Conservation (phyloP, 2,329 filamentous ascomycete species). For the Ustulina deusta region DNA sequence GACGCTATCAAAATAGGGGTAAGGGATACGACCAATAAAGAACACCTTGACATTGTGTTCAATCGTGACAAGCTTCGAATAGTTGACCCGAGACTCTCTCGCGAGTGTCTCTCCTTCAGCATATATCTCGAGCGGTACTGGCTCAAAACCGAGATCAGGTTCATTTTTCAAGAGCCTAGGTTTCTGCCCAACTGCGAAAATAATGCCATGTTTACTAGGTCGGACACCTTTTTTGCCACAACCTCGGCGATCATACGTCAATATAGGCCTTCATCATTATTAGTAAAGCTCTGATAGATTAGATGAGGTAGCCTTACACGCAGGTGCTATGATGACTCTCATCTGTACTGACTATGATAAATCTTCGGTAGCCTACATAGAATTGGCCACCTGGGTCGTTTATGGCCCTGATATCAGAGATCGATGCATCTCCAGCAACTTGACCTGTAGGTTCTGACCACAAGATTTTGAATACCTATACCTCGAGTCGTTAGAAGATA, state of each 20-base stretch:
- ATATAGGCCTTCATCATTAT: conserved; percentile 60
- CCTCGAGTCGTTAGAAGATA: conserved; percentile 21
- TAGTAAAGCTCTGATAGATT: conserved; percentile 14
- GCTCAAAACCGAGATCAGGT: conserved; percentile 60
- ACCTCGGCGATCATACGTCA: conserved; percentile 65
- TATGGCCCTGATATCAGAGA: conserved; percentile 51
- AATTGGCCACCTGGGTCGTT: conserved; percentile 56
- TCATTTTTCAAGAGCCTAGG: conserved; percentile 56
- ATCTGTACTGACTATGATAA: conserved; percentile 65
- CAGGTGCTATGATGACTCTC: conserved; percentile 67
- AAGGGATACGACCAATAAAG: conserved; percentile 64
- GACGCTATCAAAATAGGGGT: conserved; percentile 57
- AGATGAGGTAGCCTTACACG: conserved; percentile 59
- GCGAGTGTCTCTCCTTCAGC: conserved; percentile 60
- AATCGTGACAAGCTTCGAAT: conserved; percentile 66
- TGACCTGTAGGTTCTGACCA: conserved; percentile 66
- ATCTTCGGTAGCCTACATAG: conserved; percentile 64
- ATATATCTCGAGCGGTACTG: conserved; percentile 60
- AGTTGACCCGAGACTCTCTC: conserved; percentile 67
- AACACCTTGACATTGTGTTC: conserved; percentile 70
- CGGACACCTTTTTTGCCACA: conserved; percentile 67
- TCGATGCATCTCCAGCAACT: conserved; percentile 44
- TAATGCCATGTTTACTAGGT: conserved; percentile 65
- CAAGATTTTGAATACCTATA: conserved; percentile 66
- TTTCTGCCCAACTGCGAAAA: conserved; percentile 55